Conservation (phyloP, 805 yeast genomes). For the Metschnikowia sp. region DNA sequence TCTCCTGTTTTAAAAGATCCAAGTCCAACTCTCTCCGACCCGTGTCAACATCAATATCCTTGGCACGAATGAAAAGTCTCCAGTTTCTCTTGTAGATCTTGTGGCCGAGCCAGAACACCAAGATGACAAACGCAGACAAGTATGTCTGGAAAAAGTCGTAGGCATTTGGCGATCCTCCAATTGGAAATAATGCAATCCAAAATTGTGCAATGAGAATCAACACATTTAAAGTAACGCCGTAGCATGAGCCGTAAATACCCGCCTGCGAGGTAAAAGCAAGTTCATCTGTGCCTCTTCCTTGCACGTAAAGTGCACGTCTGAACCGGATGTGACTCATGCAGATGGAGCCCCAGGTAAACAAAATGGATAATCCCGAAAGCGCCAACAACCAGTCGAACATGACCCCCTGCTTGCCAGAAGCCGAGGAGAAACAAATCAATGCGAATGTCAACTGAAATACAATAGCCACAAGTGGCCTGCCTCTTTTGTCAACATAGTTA, state of each 20-base stretch:
- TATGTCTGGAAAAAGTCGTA: slow-evolving; percentile 57
- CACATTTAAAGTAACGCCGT: slow-evolving; percentile 46
- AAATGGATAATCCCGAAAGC: slow-evolving; percentile 23
- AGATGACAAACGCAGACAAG: slow-evolving; percentile 59
- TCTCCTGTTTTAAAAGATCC: slow-evolving; percentile 39
- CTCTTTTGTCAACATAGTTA: slow-evolving; percentile 38
- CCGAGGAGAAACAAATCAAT: slow-evolving; percentile 59
- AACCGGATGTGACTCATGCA: slow-evolving; percentile 25
- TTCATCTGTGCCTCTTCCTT: slow-evolving; percentile 34
- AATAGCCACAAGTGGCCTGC: slow-evolving; percentile 41
- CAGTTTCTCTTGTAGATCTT: slow-evolving; percentile 47
- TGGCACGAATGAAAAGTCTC: slow-evolving; percentile 27
- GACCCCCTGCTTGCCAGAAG: slow-evolving; percentile 21
- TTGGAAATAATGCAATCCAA: slow-evolving; percentile 63
- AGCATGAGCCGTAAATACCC: slow-evolving; percentile 53
- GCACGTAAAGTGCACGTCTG: slow-evolving; percentile 21
- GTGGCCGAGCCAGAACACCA: slow-evolving; percentile 55
- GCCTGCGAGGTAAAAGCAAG: slow-evolving; percentile 51
- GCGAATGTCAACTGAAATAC: slow-evolving; percentile 43
- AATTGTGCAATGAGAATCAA: slow-evolving; percentile 57
- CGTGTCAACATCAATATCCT: slow-evolving; percentile 34
- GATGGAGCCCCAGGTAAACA: slow-evolving; percentile 28
- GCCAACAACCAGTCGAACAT: slow-evolving; percentile 27
- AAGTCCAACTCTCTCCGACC: slow-evolving; percentile 38
- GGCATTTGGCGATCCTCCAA: slow-evolving; percentile 31